Evolutionary conservation across 306 rosid genomes (phyloP), one percentile per base, ranked within the genome.

Genomic region (Vachellia collinsii): DNA sequence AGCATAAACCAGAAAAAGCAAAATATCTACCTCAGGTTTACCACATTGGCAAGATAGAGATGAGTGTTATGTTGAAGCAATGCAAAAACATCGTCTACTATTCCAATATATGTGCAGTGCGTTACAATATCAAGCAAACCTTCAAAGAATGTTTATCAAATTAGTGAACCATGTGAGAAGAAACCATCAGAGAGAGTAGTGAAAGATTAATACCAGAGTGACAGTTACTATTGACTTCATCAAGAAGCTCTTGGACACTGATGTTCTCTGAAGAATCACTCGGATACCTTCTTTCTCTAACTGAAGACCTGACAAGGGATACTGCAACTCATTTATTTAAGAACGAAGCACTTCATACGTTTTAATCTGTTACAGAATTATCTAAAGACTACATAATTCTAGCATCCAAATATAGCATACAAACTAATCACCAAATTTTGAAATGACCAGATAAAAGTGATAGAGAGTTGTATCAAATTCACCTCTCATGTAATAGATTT

Each of bases 41-140:
- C 92, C 59, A 94, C 91, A 90, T 94, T 89, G n/a, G 91, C 98
- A 85, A 92, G 97, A 86, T 92, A 94, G 77, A 94, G 97, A 86
- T 83, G 92, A 69, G 97, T 94, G 65, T 91, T 94, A 84, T 94
- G 92, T 82, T 94, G 97, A 86, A 94, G 94, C 93, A 94, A 78
- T 11, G 92, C 98, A 39, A 92, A 91, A 76, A 85, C 82, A 47
- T 94, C 97, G 84, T 94, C 98, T 74, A 97, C 92, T 97, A 94
- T 94, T 84, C 98, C 98, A 81, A 94, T 81, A 85, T 92, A 94
- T 59, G 97, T 85, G 84, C 93, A 91, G 81, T 92, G 89, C 81
- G 90, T 83, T 58, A 94, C 93, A 80, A 89, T 83, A 81, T 94
- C 94, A 83, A 92, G 86, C 84, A 92, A 83, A 76, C 94, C 98